phyloP scores from a whole-genome alignment of 805 yeast genomes.

The Lachancea kluyveri region DNA sequence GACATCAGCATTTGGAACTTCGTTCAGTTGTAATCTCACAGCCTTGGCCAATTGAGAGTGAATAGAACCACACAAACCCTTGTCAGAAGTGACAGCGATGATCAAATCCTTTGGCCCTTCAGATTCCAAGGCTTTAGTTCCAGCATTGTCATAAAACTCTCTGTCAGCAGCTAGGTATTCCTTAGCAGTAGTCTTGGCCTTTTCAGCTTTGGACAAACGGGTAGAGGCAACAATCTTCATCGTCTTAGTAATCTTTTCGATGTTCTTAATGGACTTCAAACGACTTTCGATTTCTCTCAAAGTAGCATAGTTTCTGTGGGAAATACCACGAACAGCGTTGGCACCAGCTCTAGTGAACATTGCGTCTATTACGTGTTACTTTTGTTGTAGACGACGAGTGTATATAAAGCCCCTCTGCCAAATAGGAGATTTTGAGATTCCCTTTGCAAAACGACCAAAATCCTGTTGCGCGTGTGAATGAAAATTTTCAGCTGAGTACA shows the following conservation, averaged over 20 bases:
- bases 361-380: not conserved
- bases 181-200: constrained; percentile 85
- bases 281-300: constrained; percentile 98
- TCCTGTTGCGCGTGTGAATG: not conserved
- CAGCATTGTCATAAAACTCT: constrained; percentile 76
- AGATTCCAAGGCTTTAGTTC: constrained; percentile 52
- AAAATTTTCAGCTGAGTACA: not conserved
- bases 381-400: too few relatives aligned
- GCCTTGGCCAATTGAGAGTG: constrained; percentile 92
- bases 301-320: constrained; percentile 85
- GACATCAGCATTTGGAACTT: constrained; percentile 63
- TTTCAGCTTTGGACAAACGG: constrained; percentile 90
- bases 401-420: not conserved
- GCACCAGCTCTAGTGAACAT: constrained; percentile 29
- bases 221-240: constrained; percentile 99
- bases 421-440: not conserved
- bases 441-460: not conserved
- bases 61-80: constrained; percentile 98
- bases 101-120: constrained; percentile 63
- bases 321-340: constrained; percentile 25
- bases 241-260: constrained; percentile 98
- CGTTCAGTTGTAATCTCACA: constrained; percentile 62
- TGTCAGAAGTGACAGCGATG: constrained; percentile 90
- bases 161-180: constrained; percentile 74
- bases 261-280: constrained; percentile 96